Percentiles rank a stretch among this genome's conserved stretches.
Conservation (phyloP, 1,284 basidiomycete genomes). For the Austroboletus novae-zelandiae region DNA sequence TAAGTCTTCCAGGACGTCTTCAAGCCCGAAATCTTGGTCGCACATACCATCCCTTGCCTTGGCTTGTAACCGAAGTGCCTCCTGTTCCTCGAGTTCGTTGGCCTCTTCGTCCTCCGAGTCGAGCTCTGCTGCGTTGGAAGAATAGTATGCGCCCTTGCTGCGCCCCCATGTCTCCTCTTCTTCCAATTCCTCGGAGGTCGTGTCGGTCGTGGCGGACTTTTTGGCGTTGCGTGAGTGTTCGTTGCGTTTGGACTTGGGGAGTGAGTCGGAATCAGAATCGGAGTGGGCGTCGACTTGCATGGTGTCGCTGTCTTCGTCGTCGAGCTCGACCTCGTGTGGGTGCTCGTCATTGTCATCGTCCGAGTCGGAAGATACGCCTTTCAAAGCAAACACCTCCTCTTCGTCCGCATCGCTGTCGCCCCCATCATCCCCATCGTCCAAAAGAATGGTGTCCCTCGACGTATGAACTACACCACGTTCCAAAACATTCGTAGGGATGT, state of each 20-base stretch:
- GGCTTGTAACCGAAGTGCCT: slow-evolving; percentile 78
- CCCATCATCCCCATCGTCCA: slow-evolving; percentile 54
- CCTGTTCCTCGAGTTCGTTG: slow-evolving; percentile 84
- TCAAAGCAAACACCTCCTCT: slow-evolving; percentile 54
- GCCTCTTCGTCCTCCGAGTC: slow-evolving; percentile 87
- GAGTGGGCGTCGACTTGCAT: slow-evolving; percentile 46
- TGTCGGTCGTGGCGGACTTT: slow-evolving; percentile 35
- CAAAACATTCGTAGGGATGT: not conserved
- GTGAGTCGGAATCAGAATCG: slow-evolving; percentile 18
- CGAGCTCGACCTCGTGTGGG: slow-evolving; percentile 38
- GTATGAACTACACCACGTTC: slow-evolving; percentile 51
- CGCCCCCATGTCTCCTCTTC: slow-evolving; percentile 81
- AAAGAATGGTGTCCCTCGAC: slow-evolving; percentile 73
- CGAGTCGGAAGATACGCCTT: slow-evolving; percentile 34
- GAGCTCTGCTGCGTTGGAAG: slow-evolving; percentile 76
- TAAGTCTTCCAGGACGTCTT: slow-evolving; percentile 51
- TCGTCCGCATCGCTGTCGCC: slow-evolving; percentile 39
- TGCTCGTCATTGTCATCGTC: slow-evolving; percentile 38
- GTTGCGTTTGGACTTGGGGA: slow-evolving; percentile 32
- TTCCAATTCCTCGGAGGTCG: slow-evolving; percentile 42
- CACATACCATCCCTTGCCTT: slow-evolving; percentile 71
- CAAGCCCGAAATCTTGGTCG: slow-evolving; percentile 85
- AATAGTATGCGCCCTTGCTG: slow-evolving; percentile 78
- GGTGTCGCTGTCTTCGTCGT: slow-evolving; percentile 49
- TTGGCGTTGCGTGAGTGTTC: slow-evolving; percentile 32